Conservation (phyloP, 2,329 filamentous ascomycete species). For the Didymella sp. region DNA sequence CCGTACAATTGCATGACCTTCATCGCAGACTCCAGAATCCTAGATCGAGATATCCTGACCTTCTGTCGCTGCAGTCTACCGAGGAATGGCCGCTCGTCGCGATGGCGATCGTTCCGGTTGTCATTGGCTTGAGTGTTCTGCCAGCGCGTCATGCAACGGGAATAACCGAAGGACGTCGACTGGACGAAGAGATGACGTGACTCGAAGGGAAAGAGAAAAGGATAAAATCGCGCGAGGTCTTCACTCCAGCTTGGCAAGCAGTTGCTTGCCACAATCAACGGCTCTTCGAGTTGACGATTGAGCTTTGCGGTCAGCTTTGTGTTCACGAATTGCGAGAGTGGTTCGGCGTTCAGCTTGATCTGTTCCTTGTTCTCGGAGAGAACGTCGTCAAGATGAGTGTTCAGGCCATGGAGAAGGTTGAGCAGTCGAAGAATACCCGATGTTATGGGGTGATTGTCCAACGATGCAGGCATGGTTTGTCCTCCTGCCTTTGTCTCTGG, state of each 20-base stretch:
- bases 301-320: constrained; percentile 98
- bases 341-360: constrained; percentile 77
- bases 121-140: constrained; percentile 90
- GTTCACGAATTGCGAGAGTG: constrained; percentile 93
- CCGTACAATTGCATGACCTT: constrained; percentile 99
- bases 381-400: constrained; percentile 91
- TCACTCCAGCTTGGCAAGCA: constrained; percentile 96
- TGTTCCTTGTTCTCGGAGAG: constrained; percentile 77
- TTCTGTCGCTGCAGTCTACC: constrained; percentile 94
- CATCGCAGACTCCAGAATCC: constrained; percentile 93
- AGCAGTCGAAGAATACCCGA: constrained; percentile 86
- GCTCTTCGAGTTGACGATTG: constrained; percentile 95
- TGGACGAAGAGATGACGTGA: constrained; percentile 96
- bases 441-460: constrained; percentile 83
- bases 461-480: constrained; percentile 74
- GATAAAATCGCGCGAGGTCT: constrained; percentile 89
- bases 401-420: constrained; percentile 89
- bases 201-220: constrained; percentile 97
- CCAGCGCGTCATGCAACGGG: constrained; percentile 96
- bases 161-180: constrained; percentile 97
- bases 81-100: constrained; percentile 89
- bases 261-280: constrained; percentile 94
- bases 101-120: constrained; percentile 76
- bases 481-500: constrained; percentile 61
- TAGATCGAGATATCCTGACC: constrained; percentile 93